Base-by-base conservation (phyloP, 2,329 filamentous ascomycete genomes). In the Tricladium varicosporioides region DNA sequence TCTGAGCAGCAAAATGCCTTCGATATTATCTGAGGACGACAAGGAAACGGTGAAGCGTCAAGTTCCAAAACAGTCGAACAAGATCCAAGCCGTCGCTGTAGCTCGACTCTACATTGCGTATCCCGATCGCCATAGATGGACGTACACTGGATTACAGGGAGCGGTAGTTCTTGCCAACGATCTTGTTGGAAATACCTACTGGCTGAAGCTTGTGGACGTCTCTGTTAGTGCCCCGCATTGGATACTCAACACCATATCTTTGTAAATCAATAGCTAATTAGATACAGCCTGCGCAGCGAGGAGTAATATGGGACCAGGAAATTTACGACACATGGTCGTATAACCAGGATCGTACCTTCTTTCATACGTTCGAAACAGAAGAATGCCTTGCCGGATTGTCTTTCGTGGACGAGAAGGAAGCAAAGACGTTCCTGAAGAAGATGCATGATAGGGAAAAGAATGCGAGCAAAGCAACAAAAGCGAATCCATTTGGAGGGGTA, bases 351-450 rank as follows among this genome's bases (percentile, higher is more conserved):
- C 87, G 94, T 60, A 93, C 91, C 59, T 99, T 97, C 76, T 99
- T 99, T 76, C 92, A 97, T 75, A 92, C 91, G 5, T 99, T 99
- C 71, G 94, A 99, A 76, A 82, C 96, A 55, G 92, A 97, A 74
- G 86, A 95, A 62, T 97, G 92, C 69, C 77, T 95, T 59, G 94
- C 92, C 5, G 94, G 87, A 0, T 77, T 99, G 59, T 96, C 91
- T 19, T 99, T 99, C 69, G 86, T 88, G 60, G 94, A 97, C 73
- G 94, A 97, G 78, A 97, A 97, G 75, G 94, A 99, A 76, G 94
- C 94, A 33, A 95, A 91, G 75, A 89, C 91, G 58, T 97, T 99
- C 76, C 87, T 92, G 74, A 96, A 97, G 81, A 97, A 97, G 79
- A 90, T 99, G 83, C 88, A 94, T 66, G 92, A 97, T 70, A 83